A percentile compares a stretch with the other conserved stretches of the same genome.
phyloP scores from a whole-genome alignment of 1,284 basidiomycete genomes.

The Cystobasidium slooffiae region DNA sequence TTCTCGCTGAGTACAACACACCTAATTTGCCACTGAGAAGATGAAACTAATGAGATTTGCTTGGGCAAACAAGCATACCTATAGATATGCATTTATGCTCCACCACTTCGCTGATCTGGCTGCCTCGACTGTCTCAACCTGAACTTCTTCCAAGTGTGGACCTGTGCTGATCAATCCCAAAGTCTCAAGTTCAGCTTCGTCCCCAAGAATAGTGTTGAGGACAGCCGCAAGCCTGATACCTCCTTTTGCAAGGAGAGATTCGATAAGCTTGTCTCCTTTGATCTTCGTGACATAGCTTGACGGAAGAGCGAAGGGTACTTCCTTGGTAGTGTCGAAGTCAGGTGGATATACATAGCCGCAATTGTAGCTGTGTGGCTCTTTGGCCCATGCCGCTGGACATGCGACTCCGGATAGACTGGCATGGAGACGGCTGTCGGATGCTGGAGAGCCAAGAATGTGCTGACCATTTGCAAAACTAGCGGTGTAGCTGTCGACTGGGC shows the following conservation, averaged over 20 bases:
- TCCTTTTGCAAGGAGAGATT: constrained; percentile 55
- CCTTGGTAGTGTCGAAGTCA: constrained; percentile 47
- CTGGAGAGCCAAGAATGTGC: background rate
- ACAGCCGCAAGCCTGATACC: constrained; percentile 57
- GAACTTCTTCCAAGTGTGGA: background rate
- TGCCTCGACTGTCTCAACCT: too few relatives aligned
- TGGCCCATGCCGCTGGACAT: constrained; percentile 55
- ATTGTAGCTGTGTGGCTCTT: constrained; percentile 48
- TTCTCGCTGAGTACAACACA: too few relatives aligned
- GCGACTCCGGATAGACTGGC: constrained; percentile 38
- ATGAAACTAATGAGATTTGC: too few relatives aligned
- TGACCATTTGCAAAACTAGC: background rate
- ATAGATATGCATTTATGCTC: too few relatives aligned
- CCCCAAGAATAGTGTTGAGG: constrained; percentile 53
- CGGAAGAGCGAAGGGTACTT: constrained; percentile 44
- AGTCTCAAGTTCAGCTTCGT: constrained; percentile 27
- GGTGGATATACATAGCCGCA: constrained; percentile 52
- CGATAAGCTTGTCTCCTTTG: constrained; percentile 54
- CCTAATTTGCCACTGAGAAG: too few relatives aligned
- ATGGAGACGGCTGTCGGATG: background rate
- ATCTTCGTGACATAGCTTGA: constrained; percentile 49
- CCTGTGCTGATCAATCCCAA: constrained; percentile 19
- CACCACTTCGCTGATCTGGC: too few relatives aligned
- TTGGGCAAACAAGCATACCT: too few relatives aligned
- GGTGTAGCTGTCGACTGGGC: constrained; percentile 42